phyloP scores from a whole-genome alignment of 2,329 filamentous ascomycete genomes.

The Beauveria sp. region DNA sequence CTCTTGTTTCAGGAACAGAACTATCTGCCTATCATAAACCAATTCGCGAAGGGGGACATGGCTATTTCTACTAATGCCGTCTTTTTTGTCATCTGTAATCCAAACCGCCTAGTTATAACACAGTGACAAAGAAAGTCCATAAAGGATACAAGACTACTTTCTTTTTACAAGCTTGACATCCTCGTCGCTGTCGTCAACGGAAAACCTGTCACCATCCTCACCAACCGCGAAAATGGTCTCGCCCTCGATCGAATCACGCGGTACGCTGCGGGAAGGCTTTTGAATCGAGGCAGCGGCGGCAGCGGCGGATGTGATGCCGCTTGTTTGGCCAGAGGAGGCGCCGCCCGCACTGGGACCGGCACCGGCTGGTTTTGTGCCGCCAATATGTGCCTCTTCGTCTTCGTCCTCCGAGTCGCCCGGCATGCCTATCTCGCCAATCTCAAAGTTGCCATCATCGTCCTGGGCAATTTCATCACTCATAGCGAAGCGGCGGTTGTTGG shows the following conservation, averaged over 20 bases:
- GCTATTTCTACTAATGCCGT: neutral
- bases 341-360: neutral
- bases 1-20: neutral
- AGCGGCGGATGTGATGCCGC: neutral
- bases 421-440: constrained; percentile 85
- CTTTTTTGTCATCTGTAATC: neutral
- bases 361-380: constrained; percentile 21
- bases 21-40: neutral
- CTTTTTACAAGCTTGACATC: constrained; percentile 48
- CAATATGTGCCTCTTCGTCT: constrained; percentile 46
- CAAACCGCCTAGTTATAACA: neutral
- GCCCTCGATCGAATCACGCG: constrained; percentile 59
- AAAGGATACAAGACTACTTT: constrained; percentile 28
- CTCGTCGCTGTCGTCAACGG: constrained; percentile 55
- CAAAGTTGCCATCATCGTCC: constrained; percentile 92
- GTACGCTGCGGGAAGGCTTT: constrained; percentile 27
- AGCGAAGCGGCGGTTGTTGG: constrained; percentile 92
- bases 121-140: neutral
- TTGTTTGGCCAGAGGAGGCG: neutral
- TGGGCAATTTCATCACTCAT: constrained; percentile 99
- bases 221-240: constrained; percentile 96
- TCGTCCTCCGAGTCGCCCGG: constrained; percentile 53
- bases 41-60: neutral
- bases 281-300: neutral
- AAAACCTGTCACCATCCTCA: constrained; percentile 76